Conservation (phyloP, 768 basidiomycete genomes). For the Phlebiopsis flavidoalba region DNA sequence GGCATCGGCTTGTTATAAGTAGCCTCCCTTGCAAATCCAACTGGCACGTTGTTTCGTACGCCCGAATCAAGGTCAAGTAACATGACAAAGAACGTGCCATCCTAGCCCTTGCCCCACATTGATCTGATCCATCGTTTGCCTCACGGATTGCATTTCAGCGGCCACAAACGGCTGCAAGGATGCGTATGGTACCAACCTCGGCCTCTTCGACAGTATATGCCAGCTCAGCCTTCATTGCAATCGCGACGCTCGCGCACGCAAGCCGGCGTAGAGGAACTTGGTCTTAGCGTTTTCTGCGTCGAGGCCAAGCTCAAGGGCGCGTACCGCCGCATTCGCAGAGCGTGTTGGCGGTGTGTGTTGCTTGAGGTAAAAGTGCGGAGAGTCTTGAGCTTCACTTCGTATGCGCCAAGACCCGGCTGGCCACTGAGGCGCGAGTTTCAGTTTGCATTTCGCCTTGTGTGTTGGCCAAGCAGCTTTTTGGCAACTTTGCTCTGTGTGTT, state of each 20-base stretch:
- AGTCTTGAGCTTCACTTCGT: constrained; percentile 1
- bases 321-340: constrained; percentile 11
- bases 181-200: constrained; percentile 10
- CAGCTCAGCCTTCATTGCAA: constrained; percentile 7
- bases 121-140: constrained; percentile 1
- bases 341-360: constrained; percentile 11
- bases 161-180: constrained; percentile 8
- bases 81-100: constrained; percentile 11
- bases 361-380: constrained; percentile 17
- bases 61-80: constrained; percentile 8
- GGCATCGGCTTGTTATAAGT: neutral
- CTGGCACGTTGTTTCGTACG: constrained; percentile 10
- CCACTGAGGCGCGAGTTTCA: neutral
- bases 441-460: constrained; percentile 6
- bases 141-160: constrained; percentile 15
- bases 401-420: neutral
- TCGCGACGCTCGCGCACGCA: constrained; percentile 11
- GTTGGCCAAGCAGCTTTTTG: constrained; percentile 1
- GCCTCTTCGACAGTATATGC: constrained; percentile 11
- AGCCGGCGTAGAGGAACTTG: constrained; percentile 10
- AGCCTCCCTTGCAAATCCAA: constrained; percentile 8
- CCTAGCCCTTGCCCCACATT: constrained; percentile 6
- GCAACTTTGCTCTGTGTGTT: neutral
- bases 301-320: constrained; percentile 12
- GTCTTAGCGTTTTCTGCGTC: constrained; percentile 7